These are phyloP conservation scores for Mucor lusitanicus DNA, from an alignment of 371 early-diverging fungal species.

Conservation along the genomic window DNA sequence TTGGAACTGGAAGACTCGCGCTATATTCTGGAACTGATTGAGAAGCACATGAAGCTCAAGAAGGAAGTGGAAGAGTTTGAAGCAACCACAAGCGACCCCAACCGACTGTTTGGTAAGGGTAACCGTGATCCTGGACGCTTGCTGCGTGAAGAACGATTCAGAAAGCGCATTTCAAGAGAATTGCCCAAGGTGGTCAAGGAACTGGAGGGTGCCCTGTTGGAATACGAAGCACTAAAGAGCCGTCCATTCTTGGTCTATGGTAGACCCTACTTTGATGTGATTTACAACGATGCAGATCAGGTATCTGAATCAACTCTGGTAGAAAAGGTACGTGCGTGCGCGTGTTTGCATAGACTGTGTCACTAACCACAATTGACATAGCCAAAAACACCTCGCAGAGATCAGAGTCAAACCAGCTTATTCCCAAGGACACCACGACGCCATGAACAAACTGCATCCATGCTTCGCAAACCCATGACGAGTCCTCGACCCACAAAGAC, in stretches of 20 bases:
- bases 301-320: background rate
- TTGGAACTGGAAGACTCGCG: constrained; percentile 39
- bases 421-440: constrained; percentile 20
- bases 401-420: background rate
- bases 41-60: constrained; percentile 42
- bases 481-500: constrained; percentile 13
- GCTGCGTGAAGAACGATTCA: constrained; percentile 48
- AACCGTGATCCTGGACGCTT: constrained; percentile 52
- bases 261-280: constrained; percentile 34
- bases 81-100: constrained; percentile 46
- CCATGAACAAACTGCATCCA: background rate
- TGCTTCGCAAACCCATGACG: constrained; percentile 17
- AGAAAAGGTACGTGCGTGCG: background rate
- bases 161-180: constrained; percentile 44
- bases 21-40: constrained; percentile 42
- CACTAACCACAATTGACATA: background rate
- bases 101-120: constrained; percentile 47
- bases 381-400: background rate
- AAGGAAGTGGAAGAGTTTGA: constrained; percentile 46
- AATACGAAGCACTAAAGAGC: constrained; percentile 36
- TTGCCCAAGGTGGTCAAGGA: constrained; percentile 46
- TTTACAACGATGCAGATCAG: constrained; percentile 15
- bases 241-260: constrained; percentile 42
- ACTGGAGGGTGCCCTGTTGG: constrained; percentile 38
- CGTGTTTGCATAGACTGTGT: background rate